Evolutionary conservation across 306 rosid genomes (phyloP), one percentile per base, ranked within the genome.

Genomic region (Pyrus bretschneideri): DNA sequence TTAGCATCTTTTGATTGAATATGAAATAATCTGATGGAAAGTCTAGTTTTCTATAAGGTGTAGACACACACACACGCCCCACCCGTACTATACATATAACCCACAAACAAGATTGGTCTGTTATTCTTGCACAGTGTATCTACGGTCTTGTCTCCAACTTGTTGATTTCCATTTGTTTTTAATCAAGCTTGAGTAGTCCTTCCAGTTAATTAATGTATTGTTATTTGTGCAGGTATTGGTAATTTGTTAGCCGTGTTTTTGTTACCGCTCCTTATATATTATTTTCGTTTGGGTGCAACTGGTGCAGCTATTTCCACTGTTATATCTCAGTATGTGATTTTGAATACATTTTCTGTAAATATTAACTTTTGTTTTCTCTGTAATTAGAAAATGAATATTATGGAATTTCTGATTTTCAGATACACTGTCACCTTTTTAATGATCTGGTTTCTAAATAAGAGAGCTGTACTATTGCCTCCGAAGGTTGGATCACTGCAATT

Each of bases 261-360:
- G 63, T 88, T 88, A 81, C 99, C 99, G 66, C 71, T 88, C 70
- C 91, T 92, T 64, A 95, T 95, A 83, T 88, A 92, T 85, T 82
- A 77, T 83, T 87, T 90, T 76, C 74, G 77, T 79, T 78, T 92
- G 97, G 97, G 99, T 64, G 89, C 81, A 78, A 87, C 86, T 76
- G 99, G 99, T 59, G 99, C 99, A 29, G 97, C 96, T 82, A 80
- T 92, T 70, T 90, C 99, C 71, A 88, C 96, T 13, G 97, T 95
- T 80, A 67, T 92, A 76, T 95, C 98, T 72, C 99, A 95, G 99
- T 95, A 91, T 72, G 97, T 82, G 60, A 70, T 80, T 81, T 70
- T 78, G 67, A 18, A 44, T 45, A 54, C 35, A 80, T 57, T 79
- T 15, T 68, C 25, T 62, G 72, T 61, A 59, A 49, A 79, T 74